Evolutionary conservation across 176 grass and related monocot genomes (phyloP).

Genomic region (Panicum miliaceum): DNA sequence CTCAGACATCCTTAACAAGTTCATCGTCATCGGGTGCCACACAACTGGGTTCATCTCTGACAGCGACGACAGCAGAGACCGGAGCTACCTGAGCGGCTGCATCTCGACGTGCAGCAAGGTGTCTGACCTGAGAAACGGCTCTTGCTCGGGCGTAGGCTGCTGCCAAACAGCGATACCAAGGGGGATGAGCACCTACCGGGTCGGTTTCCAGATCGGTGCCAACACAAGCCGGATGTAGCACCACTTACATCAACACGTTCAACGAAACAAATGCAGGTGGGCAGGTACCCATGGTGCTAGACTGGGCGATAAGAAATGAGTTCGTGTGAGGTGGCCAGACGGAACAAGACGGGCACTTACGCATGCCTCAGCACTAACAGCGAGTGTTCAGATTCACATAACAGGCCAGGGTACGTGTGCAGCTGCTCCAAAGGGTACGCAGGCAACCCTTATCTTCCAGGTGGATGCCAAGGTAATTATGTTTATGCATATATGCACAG

Average conservation of each 20-base stretch:
- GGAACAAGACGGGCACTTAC: background rate
- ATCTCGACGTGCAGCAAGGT: constrained; percentile 13
- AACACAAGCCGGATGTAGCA: constrained; percentile 10
- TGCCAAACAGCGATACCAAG: constrained; percentile 37
- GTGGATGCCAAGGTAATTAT: background rate
- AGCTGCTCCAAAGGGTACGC: background rate
- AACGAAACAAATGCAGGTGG: background rate
- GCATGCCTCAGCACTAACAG: background rate
- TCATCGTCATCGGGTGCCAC: constrained; percentile 44
- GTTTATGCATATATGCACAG: too few species aligned
- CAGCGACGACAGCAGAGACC: too few species aligned
- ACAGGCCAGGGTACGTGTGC: constrained; percentile 13
- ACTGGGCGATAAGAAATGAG: constrained; percentile 35
- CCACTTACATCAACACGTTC: background rate
- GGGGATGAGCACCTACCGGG: background rate
- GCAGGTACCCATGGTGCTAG: constrained; percentile 21
- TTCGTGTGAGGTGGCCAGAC: background rate
- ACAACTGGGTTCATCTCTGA: constrained; percentile 6
- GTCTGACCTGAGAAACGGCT: background rate
- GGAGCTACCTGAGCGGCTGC: constrained; percentile 22
- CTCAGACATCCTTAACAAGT: constrained; percentile 44
- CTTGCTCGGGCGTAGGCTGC: constrained; percentile 49
- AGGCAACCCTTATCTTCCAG: constrained; percentile 11
- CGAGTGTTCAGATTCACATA: background rate
- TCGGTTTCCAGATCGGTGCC: accelerated